Percentiles rank a stretch among this genome's conserved stretches.
phyloP scores from a whole-genome alignment of 2,329 filamentous ascomycete genomes.

The Hypoxylon sp. region DNA sequence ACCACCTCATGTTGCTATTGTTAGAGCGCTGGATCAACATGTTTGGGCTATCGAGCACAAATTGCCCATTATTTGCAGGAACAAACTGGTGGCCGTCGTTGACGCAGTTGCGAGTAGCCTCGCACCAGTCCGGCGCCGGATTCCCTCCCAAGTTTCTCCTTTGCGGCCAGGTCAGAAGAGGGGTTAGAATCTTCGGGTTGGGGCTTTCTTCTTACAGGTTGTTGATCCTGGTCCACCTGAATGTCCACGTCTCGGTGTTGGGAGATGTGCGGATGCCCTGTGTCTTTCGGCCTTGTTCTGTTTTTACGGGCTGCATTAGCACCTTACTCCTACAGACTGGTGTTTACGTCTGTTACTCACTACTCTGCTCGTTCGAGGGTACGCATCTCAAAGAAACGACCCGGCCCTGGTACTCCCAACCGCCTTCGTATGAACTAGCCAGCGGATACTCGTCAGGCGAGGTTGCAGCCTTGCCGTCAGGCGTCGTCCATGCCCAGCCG shows the following conservation, averaged over 20 bases:
- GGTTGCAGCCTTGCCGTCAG: neutral
- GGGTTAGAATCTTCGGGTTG: neutral
- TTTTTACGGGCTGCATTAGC: neutral
- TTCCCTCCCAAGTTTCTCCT: neutral
- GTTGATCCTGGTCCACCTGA: neutral
- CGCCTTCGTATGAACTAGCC: neutral
- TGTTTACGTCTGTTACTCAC: neutral
- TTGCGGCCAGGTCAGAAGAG: neutral
- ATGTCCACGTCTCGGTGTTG: neutral
- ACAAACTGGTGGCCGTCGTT: conserved; percentile 11
- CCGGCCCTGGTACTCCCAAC: neutral
- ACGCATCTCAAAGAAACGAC: conserved; percentile 1
- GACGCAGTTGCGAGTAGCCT: neutral
- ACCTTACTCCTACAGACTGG: neutral
- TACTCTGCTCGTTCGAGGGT: neutral
- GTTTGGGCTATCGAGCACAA: neutral
- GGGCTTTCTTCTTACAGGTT: neutral
- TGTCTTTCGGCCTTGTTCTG: neutral
- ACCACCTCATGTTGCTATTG: neutral
- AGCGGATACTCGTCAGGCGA: conserved; percentile 13
- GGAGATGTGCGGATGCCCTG: neutral
- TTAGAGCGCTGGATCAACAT: neutral
- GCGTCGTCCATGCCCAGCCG: neutral
- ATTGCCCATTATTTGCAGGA: neutral
- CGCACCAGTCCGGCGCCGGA: conserved; percentile 1